Evolutionary conservation across 2,329 filamentous ascomycete species (phyloP), one percentile per base, ranked within the genome.

Genomic region (Aspergillus flavus): DNA sequence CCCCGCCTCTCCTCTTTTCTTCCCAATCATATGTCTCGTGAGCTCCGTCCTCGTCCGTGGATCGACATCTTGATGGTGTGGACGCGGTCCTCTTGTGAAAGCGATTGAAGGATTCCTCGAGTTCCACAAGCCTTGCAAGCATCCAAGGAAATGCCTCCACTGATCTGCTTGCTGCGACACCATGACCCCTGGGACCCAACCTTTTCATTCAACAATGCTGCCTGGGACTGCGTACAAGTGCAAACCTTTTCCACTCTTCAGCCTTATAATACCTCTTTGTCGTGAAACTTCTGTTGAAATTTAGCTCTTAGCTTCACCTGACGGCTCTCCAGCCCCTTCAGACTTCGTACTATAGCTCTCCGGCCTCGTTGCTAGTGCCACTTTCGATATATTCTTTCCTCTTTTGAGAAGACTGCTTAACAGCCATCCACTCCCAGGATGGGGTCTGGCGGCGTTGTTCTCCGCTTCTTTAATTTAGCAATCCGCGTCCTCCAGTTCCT

Each of bases 401-500:
- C 26, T 41, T 34, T 36, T 14, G n/a, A 54, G 23, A 55, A 39
- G 26, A 26, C 14, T 7, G n/a, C 36, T 45, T 26, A 28, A 43
- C 11, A 23, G 21, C n/a, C 43, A 58, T 50, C 55, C 41, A 58
- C 28, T 53, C 45, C 61, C 74, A 83, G 64, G 59, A 91, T 91
- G 89, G 86, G 83, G 66, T 82, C 82, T 66, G 78, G 81, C 52
- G 87, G 88, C 67, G 77, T 89, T 65, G 83, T 87, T 70, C 86
- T 96, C 71, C 92, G 92, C 72, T 79, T 86, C 59, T 79, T 85
- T 54, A 90, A 92, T 73, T 90, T 90, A 76, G 84, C 89, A 75
- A 81, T 96, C 72, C 91, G 94, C 69, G 80, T 85, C 68, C 79
- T 97, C 61, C 87, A 92, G 72, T 90, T 96, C 78, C 83, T 86